A percentile compares a stretch with the other conserved stretches of the same genome.
Conservation (phyloP, 805 yeast species). For the Zygotorulaspora danielsina region DNA sequence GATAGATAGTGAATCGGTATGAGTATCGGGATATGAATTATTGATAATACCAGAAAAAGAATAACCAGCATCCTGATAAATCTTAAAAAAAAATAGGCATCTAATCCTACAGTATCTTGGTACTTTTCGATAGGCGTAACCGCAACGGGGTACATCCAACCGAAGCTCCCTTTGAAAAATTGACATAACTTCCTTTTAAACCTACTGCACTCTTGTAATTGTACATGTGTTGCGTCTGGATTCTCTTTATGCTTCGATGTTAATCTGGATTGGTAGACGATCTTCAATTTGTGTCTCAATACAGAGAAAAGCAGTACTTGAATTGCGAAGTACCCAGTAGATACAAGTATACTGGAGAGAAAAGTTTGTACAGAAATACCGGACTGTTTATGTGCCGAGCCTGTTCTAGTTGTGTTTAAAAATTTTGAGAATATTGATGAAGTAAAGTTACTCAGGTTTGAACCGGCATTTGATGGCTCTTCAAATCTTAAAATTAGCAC, state of each 20-base stretch:
- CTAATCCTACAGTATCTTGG: conserved; percentile 49
- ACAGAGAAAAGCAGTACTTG: conserved; percentile 46
- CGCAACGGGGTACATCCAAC: conserved; percentile 52
- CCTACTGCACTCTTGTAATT: neutral
- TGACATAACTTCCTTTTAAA: neutral
- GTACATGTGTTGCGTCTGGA: neutral
- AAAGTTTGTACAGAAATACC: conserved; percentile 58
- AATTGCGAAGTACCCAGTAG: conserved; percentile 48
- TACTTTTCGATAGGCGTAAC: conserved; percentile 42
- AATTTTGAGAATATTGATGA: conserved; percentile 30
- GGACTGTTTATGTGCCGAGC: conserved; percentile 52
- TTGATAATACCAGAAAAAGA: conserved; percentile 50
- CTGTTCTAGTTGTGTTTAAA: conserved; percentile 51
- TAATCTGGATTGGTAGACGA: conserved; percentile 44
- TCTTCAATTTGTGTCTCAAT: conserved; percentile 35
- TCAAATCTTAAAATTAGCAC: conserved; percentile 16
- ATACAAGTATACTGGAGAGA: conserved; percentile 50
- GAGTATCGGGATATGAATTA: conserved; percentile 53
- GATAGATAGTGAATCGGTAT: conserved; percentile 55
- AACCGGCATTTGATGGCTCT: conserved; percentile 7
- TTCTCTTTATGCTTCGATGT: neutral
- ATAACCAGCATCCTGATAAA: conserved; percentile 49
- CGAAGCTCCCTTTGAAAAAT: conserved; percentile 35
- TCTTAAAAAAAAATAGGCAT: conserved; percentile 69
- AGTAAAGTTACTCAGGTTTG: conserved; percentile 16